These are phyloP conservation scores for Boletus sp. DNA, from an alignment of 1,284 basidiomycete genomes.

Conservation along the genomic window DNA sequence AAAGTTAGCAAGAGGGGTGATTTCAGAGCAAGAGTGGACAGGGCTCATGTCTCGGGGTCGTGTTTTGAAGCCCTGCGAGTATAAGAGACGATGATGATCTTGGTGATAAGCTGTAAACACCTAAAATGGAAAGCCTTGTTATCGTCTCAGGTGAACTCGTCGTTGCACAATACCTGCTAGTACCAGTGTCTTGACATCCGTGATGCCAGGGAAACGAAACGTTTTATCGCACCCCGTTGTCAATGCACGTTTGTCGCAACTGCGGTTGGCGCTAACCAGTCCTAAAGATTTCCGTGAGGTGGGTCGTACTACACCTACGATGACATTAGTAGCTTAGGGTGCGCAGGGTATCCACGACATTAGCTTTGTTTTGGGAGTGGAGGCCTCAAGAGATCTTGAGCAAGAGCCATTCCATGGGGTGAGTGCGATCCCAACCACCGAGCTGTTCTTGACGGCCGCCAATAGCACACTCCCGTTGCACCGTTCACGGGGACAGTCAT, in stretches of 20 bases:
- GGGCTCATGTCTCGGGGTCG: slow-evolving; percentile 56
- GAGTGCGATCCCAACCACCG: slow-evolving; percentile 19
- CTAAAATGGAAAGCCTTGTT: slow-evolving; percentile 3
- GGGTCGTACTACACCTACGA: slow-evolving; percentile 12
- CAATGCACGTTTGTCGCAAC: slow-evolving; percentile 65
- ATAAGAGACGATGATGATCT: slow-evolving; percentile 87
- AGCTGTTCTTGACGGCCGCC: neutral
- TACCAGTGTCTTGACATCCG: neutral
- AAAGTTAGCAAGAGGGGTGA: slow-evolving; percentile 52
- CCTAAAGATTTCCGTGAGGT: slow-evolving; percentile 81
- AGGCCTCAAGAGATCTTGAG: slow-evolving; percentile 65
- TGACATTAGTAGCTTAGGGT: slow-evolving; percentile 4
- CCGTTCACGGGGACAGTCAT: slow-evolving; percentile 63
- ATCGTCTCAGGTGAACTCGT: neutral
- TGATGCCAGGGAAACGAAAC: slow-evolving; percentile 40
- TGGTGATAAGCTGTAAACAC: neutral
- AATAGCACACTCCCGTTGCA: slow-evolving; percentile 61
- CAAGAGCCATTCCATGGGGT: slow-evolving; percentile 62
- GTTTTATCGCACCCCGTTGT: slow-evolving; percentile 70
- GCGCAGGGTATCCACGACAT: slow-evolving; percentile 64
- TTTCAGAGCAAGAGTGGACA: slow-evolving; percentile 62
- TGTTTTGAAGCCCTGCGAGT: slow-evolving; percentile 90
- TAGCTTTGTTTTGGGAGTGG: slow-evolving; percentile 69
- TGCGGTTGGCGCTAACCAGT: slow-evolving; percentile 59
- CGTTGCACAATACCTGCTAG: too few species aligned